Conservation (phyloP, 2,329 filamentous ascomycete species). For the Aspergillus fijiensis region DNA sequence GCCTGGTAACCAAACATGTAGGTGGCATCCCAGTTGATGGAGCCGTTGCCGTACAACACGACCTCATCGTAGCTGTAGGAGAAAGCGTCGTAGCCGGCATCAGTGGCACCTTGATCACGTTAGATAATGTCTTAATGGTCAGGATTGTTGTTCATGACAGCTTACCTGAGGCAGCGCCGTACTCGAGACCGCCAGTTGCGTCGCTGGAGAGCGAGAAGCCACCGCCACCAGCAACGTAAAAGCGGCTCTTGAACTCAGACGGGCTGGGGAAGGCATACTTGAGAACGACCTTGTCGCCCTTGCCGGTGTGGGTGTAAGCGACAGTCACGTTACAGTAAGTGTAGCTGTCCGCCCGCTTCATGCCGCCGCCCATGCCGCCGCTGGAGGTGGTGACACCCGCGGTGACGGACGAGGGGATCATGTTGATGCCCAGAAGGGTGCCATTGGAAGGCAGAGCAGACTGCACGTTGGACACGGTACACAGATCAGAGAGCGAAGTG, state of each 20-base stretch:
- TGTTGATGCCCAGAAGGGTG: slow-evolving; percentile 42
- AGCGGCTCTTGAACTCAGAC: slow-evolving; percentile 46
- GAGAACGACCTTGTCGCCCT: slow-evolving; percentile 39
- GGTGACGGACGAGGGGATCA: slow-evolving; percentile 45
- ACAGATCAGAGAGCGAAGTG: slow-evolving; percentile 39
- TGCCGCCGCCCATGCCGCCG: slow-evolving; percentile 22
- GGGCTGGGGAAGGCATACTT: slow-evolving; percentile 38
- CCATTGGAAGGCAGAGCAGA: slow-evolving; percentile 45
- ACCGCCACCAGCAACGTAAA: slow-evolving; percentile 48
- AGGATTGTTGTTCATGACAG: too few relatives aligned
- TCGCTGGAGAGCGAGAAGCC: slow-evolving; percentile 43
- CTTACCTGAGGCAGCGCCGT: slow-evolving; percentile 41
- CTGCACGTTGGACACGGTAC: slow-evolving; percentile 46
- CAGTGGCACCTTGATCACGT: slow-evolving; percentile 32
- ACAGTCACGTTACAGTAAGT: slow-evolving; percentile 46
- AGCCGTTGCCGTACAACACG: slow-evolving; percentile 50
- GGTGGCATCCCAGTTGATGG: slow-evolving; percentile 37
- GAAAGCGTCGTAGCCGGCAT: slow-evolving; percentile 49
- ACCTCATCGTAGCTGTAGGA: slow-evolving; percentile 38
- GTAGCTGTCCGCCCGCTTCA: slow-evolving; percentile 13
- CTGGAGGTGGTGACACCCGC: slow-evolving; percentile 43
- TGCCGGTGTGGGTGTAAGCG: slow-evolving; percentile 44
- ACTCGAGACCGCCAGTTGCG: slow-evolving; percentile 43
- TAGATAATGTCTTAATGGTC: background rate
- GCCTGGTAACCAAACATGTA: slow-evolving; percentile 48